Evolutionary conservation across 805 yeast species (phyloP).

Genomic region (Candida maesae): DNA sequence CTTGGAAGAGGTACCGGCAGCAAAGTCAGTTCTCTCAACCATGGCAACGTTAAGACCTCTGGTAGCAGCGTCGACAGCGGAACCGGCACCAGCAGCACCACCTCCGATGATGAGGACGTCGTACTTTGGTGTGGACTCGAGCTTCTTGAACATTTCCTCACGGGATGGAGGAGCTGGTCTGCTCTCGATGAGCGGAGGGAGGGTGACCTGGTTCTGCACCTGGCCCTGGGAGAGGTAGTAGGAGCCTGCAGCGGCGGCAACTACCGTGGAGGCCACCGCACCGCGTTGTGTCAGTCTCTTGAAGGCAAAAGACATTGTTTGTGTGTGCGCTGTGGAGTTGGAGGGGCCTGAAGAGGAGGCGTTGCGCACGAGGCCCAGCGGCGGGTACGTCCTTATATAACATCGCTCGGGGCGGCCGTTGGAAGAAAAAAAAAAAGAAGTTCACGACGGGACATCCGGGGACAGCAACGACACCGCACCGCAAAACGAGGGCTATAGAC

Average conservation of each 20-base stretch:
- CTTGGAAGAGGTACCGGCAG: constrained; percentile 89
- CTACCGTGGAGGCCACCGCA: constrained; percentile 22
- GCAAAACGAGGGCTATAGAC: too few relatives aligned
- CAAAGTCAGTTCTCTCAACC: constrained; percentile 85
- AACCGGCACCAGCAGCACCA: constrained; percentile 94
- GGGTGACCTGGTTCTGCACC: constrained; percentile 19
- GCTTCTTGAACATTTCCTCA: constrained; percentile 44
- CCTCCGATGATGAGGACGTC: constrained; percentile 92
- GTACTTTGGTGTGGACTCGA: constrained; percentile 49
- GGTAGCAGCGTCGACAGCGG: constrained; percentile 86
- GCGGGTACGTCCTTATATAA: constrained; percentile 1
- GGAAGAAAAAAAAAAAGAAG: constrained; percentile 1
- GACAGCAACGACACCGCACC: neutral
- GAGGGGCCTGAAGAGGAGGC: neutral
- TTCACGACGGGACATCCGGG: constrained; percentile 1
- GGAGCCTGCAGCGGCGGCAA: constrained; percentile 21
- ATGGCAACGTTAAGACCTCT: constrained; percentile 88
- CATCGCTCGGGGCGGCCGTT: neutral
- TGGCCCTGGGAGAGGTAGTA: constrained; percentile 10
- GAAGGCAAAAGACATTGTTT: constrained; percentile 26
- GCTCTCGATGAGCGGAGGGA: constrained; percentile 38
- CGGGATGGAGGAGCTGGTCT: constrained; percentile 54
- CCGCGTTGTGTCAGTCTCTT: constrained; percentile 25
- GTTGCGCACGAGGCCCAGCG: neutral
- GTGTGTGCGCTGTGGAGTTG: too few relatives aligned